Base-by-base conservation (phyloP, 2,329 filamentous ascomycete species). In the Paraphaeosphaeria sporulosa region DNA sequence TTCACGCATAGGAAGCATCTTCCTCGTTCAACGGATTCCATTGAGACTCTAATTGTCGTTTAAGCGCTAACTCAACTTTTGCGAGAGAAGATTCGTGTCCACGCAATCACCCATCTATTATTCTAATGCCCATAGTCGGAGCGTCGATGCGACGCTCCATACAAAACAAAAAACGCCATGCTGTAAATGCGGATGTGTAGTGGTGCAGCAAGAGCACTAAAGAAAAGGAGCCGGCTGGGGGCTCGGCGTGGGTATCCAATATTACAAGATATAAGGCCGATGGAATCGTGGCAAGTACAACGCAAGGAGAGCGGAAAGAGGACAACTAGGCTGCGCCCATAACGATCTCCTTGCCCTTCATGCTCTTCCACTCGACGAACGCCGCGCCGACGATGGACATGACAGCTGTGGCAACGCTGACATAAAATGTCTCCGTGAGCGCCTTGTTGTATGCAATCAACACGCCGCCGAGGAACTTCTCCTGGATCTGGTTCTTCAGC, bases 381-480 rank as follows among this genome's bases (percentile, higher is more conserved):
- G 82, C 67, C 0, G 83, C 81, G 0, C 86, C 88, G 8, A 89
- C 40, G 15, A 90, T 79, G 4, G 82, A 83, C 9, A 89, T 58
- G 8, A 79, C 79, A 0, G 83, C 80, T 69, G 88, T 78, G 1
- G 85, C 83, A 8, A 89, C 78, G 1, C 82, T 84, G 9, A 91
- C 85, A 62, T 86, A 84, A 70, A 90, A 92, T 0, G 84, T 84
- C 59, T 83, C 77, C 1, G 82, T 82, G 40, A 92, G 74, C 0
- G 88, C 81, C 25, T 80, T 72, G 70, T 91, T 91, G 77, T 92
- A 92, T 0, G 88, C 89, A 0, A 79, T 64, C 1, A 88, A 79
- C 9, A 93, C 88, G 0, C 80, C 77, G 1, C 74, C 69, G 4
- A 89, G 73, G 59, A 82, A 85, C 60, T 86, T 67, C 0, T 76